Conservation (phyloP, 371 early-diverging fungal genomes). For the Apophysomyces trapeziformis region DNA sequence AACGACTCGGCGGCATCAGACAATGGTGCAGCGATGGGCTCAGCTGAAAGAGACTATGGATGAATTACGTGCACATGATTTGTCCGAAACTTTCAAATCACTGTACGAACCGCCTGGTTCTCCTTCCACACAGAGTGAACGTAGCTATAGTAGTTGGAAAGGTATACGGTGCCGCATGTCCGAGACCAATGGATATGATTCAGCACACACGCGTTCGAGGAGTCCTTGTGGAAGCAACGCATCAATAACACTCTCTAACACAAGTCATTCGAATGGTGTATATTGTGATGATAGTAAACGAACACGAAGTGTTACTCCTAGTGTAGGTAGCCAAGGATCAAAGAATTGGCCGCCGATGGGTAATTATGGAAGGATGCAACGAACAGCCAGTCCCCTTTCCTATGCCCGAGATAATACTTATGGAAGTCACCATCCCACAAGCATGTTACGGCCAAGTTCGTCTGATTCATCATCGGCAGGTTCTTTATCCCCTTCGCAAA, state of each 20-base stretch:
- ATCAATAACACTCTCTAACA: not conserved
- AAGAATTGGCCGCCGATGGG: conserved; percentile 10
- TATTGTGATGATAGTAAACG: not conserved
- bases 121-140: conserved; percentile 43
- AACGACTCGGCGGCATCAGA: conserved; percentile 47
- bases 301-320: conserved; percentile 18
- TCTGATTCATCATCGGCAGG: conserved; percentile 22
- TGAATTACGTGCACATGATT: conserved; percentile 52
- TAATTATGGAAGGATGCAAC: conserved; percentile 16
- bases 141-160: conserved; percentile 23
- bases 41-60: conserved; percentile 56
- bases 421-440: not conserved
- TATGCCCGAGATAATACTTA: conserved; percentile 11
- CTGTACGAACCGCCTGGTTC: conserved; percentile 27
- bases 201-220: conserved; percentile 12
- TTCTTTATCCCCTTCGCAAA: conserved; percentile 9
- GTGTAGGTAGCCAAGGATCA: conserved; percentile 13
- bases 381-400: conserved; percentile 25
- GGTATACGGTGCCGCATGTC: conserved; percentile 28
- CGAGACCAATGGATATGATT: conserved; percentile 22
- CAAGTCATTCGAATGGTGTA: not conserved
- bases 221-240: conserved; percentile 18
- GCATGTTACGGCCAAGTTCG: conserved; percentile 23
- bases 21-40: conserved; percentile 59
- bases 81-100: conserved; percentile 46